Percentiles rank a stretch among this genome's conserved stretches.
Evolutionary conservation across 441 rosid species (phyloP).

Genomic region (Pelargonium cotyledonis): DNA sequence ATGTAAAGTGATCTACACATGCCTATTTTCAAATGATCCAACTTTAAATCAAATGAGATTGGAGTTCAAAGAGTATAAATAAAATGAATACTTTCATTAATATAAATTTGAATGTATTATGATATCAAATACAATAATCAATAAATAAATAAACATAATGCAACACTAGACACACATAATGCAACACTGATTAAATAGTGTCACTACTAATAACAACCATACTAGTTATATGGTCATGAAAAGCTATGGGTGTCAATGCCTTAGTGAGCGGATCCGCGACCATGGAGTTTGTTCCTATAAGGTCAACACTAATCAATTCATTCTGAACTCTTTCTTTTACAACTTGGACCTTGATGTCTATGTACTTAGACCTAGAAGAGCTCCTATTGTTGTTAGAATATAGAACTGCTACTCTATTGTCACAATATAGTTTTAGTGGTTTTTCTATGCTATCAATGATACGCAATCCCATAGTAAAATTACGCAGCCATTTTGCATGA

Average conservation of each 20-base stretch:
- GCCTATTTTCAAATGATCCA: no score
- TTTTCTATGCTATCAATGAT: constrained; percentile 1
- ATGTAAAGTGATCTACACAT: no score
- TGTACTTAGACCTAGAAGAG: constrained; percentile 5
- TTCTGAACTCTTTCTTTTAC: background rate
- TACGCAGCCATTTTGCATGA: background rate
- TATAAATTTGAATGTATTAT: no score
- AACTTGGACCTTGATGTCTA: constrained; percentile 14
- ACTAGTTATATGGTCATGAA: background rate
- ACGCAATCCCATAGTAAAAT: background rate
- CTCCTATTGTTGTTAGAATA: constrained; percentile 12
- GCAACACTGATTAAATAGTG: background rate
- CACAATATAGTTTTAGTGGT: background rate
- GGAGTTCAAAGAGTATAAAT: no score
- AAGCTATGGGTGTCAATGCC: background rate
- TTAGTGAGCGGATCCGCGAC: constrained; percentile 3
- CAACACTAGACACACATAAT: no score
- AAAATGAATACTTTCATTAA: no score
- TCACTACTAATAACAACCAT: constrained; percentile 5
- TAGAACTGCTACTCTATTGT: background rate
- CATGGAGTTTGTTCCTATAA: background rate
- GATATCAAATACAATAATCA: no score
- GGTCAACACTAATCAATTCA: background rate
- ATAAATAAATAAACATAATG: background rate
- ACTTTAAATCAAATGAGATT: no score